A percentile compares a stretch with the other conserved stretches of the same genome.
Conservation (phyloP, 1,284 basidiomycete genomes). For the Trichosporon inkin region DNA sequence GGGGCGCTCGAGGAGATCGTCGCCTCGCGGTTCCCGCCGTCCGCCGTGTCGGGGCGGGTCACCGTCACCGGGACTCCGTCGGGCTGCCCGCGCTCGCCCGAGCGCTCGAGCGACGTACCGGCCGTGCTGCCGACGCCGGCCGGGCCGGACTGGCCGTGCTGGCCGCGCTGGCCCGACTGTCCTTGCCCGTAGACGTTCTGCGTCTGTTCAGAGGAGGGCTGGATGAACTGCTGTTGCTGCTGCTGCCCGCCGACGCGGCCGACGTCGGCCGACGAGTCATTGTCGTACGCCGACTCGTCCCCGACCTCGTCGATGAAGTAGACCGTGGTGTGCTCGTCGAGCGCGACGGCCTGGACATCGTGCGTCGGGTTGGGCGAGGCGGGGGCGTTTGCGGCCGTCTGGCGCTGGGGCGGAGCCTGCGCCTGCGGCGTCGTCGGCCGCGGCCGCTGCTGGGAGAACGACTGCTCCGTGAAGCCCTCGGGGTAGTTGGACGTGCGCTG, state of each 20-base stretch:
- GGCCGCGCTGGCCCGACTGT: neutral
- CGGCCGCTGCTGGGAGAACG: neutral
- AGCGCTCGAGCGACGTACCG: neutral
- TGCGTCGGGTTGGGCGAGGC: neutral
- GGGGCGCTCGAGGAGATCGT: neutral
- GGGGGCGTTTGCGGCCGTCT: neutral
- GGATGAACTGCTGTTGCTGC: neutral
- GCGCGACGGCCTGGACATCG: conserved; percentile 12
- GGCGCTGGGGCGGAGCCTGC: neutral
- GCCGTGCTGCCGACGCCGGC: neutral
- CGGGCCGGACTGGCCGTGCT: neutral
- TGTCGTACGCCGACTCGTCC: conserved; percentile 1
- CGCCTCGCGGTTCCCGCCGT: neutral
- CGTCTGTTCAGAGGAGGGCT: neutral
- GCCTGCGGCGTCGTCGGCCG: neutral
- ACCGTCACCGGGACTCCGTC: conserved; percentile 7
- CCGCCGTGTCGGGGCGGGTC: conserved; percentile 5
- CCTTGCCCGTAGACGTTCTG: neutral
- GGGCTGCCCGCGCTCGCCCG: neutral
- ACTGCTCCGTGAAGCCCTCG: neutral
- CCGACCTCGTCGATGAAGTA: conserved; percentile 23
- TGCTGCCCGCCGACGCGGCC: neutral
- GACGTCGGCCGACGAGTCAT: neutral
- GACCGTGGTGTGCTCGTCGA: conserved; percentile 20
- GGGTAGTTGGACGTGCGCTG: neutral